A percentile compares a stretch with the other conserved stretches of the same genome.
Evolutionary conservation across 2,329 filamentous ascomycete species (phyloP).

Genomic region (Escovopsis sp.): DNA sequence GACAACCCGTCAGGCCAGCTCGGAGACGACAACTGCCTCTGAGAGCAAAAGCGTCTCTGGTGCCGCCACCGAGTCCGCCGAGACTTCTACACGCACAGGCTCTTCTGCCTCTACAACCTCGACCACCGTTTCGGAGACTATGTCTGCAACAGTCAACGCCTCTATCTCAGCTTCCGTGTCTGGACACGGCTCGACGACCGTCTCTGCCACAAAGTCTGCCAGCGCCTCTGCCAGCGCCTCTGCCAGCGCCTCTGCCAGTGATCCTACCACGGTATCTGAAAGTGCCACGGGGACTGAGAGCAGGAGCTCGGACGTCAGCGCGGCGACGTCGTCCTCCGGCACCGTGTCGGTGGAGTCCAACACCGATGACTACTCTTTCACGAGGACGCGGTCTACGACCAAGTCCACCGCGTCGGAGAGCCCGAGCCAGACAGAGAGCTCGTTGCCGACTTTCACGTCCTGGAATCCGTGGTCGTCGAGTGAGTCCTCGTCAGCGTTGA

Average conservation of each 20-base stretch:
- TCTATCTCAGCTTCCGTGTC: background rate
- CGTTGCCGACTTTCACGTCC: background rate
- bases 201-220: too few relatives aligned
- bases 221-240: too few relatives aligned
- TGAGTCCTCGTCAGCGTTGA: background rate
- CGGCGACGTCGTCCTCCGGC: conserved; percentile 1
- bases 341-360: background rate
- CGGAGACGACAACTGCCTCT: background rate
- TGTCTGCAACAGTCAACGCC: too few relatives aligned
- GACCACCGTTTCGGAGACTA: background rate
- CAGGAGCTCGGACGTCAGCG: too few relatives aligned
- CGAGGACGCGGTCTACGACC: too few relatives aligned
- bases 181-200: too few relatives aligned
- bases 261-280: too few relatives aligned
- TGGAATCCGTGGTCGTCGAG: conserved; percentile 3
- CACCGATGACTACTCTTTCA: too few relatives aligned
- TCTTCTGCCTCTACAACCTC: conserved; percentile 1
- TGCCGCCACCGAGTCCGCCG: background rate
- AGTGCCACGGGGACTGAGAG: too few relatives aligned
- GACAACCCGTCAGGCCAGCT: background rate
- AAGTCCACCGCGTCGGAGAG: too few relatives aligned
- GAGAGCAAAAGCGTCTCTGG: background rate
- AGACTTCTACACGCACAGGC: background rate
- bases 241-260: too few relatives aligned
- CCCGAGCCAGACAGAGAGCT: too few relatives aligned